phyloP scores from a whole-genome alignment of 495 filamentous ascomycete species.

The Filosporella fistucella region DNA sequence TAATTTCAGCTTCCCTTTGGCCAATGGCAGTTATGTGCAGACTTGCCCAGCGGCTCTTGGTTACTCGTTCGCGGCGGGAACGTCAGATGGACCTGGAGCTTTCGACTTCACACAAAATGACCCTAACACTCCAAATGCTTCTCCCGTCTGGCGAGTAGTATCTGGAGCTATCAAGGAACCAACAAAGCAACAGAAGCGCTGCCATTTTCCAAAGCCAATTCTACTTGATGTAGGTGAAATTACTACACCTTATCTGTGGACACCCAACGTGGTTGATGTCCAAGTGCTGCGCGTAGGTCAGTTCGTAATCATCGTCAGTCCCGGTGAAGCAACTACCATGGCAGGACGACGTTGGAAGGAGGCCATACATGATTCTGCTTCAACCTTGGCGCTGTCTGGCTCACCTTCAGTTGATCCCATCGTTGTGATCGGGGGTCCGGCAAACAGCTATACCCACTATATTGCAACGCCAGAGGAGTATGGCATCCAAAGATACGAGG shows the following conservation, averaged over 20 bases:
- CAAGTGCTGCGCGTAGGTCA: conserved; percentile 87
- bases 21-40: conserved; percentile 64
- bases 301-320: conserved; percentile 78
- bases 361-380: conserved; percentile 56
- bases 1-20: conserved; percentile 64
- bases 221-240: conserved; percentile 86
- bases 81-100: conserved; percentile 85
- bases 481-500: conserved; percentile 86
- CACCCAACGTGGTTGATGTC: conserved; percentile 89
- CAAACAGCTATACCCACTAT: conserved; percentile 96
- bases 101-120: conserved; percentile 94
- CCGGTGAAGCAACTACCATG: conserved; percentile 95
- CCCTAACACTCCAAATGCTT: conserved; percentile 66
- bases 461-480: conserved; percentile 94
- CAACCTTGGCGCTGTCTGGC: conserved; percentile 38
- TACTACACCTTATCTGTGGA: conserved; percentile 78
- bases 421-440: conserved; percentile 87
- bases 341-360: conserved; percentile 87
- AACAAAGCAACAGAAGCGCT: conserved; percentile 63
- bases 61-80: conserved; percentile 92
- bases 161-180: conserved; percentile 69
- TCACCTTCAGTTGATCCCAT: conserved; percentile 44
- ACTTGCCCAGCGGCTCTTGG: conserved; percentile 93
- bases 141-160: conserved; percentile 79
- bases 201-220: conserved; percentile 83